Evolutionary conservation across 2,329 filamentous ascomycete species (phyloP).

Genomic region (Rhexocercosporidium sp.): DNA sequence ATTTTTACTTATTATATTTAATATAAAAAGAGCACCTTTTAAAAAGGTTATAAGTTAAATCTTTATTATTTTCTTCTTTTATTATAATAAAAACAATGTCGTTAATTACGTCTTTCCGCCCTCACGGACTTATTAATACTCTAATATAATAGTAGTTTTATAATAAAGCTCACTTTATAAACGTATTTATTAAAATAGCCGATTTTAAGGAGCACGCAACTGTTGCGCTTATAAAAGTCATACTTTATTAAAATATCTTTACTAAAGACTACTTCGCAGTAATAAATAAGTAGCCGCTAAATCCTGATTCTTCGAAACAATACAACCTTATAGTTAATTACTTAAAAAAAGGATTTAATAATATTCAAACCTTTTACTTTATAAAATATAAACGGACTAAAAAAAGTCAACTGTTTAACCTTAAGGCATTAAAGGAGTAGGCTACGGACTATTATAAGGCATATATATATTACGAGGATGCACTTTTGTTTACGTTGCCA

Average conservation of each 20-base stretch:
- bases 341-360: background rate
- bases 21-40: background rate
- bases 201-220: background rate
- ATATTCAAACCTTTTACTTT: background rate
- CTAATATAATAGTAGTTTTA: background rate
- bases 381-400: conserved; percentile 11
- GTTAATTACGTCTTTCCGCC: background rate
- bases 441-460: conserved; percentile 8
- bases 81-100: background rate
- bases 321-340: background rate
- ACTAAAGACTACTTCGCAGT: background rate
- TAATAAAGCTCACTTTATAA: background rate
- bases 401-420: conserved; percentile 7
- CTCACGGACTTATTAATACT: background rate
- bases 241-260: background rate
- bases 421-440: conserved; percentile 10
- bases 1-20: background rate
- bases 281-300: background rate
- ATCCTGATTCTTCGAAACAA: background rate
- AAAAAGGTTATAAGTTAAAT: background rate
- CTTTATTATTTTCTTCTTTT: background rate
- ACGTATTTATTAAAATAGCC: background rate
- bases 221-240: background rate
- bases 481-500: conserved; percentile 16
- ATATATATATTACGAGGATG: conserved; percentile 12